Evolutionary conservation across 306 rosid species (phyloP).

Genomic region (Dalbergia oliveri): DNA sequence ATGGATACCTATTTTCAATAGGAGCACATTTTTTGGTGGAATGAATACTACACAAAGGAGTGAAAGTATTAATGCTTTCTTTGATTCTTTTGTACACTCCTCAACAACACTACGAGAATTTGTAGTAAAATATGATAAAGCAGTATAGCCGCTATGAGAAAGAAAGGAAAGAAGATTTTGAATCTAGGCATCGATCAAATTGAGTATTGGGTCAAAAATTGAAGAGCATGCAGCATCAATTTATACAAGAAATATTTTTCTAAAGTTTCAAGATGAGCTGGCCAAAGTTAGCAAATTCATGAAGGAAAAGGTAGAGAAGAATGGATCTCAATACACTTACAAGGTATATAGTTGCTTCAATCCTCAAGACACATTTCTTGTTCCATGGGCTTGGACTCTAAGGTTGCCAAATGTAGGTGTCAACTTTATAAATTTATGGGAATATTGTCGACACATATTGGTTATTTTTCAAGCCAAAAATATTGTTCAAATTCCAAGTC

Average conservation of each 20-base stretch:
- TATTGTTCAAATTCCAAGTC: neutral
- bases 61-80: too few relatives aligned
- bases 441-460: too few relatives aligned
- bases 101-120: too few relatives aligned
- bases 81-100: too few relatives aligned
- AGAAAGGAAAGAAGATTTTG: neutral
- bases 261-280: neutral
- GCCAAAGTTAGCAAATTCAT: neutral
- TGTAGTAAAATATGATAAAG: neutral
- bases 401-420: too few relatives aligned
- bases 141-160: neutral
- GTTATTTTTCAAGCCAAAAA: neutral
- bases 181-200: neutral
- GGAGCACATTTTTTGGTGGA: too few relatives aligned
- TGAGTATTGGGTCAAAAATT: neutral
- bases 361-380: neutral
- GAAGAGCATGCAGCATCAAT: neutral
- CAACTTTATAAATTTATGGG: too few relatives aligned
- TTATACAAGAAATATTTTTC: neutral
- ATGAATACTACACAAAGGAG: too few relatives aligned
- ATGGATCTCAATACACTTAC: neutral
- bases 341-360: neutral
- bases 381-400: too few relatives aligned
- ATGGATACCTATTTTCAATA: too few relatives aligned
- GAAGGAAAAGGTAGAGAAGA: neutral